phyloP scores from a whole-genome alignment of 2,329 filamentous ascomycete genomes.

The Aureobasidium sp. region DNA sequence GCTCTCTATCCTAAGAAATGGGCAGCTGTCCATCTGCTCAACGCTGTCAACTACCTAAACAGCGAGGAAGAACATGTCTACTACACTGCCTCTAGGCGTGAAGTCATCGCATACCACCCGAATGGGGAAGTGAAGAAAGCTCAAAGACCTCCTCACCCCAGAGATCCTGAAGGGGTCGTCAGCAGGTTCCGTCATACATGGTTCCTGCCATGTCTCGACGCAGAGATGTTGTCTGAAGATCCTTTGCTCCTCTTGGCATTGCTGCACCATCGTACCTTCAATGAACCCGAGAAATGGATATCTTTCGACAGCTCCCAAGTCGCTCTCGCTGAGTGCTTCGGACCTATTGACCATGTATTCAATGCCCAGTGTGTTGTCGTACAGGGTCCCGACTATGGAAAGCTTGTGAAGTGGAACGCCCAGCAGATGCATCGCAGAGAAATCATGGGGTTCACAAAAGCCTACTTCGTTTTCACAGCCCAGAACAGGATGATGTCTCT shows the following conservation, averaged over 20 bases:
- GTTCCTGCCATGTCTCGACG: slow-evolving; percentile 15
- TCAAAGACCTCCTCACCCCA: not conserved
- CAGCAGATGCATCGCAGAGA: slow-evolving; percentile 11
- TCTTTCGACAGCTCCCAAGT: slow-evolving; percentile 14
- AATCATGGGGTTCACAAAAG: slow-evolving; percentile 13
- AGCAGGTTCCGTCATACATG: not conserved
- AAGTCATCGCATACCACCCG: not conserved
- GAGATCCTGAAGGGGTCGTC: not conserved
- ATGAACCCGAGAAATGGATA: slow-evolving; percentile 11
- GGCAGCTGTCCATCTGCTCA: not conserved
- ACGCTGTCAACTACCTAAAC: not conserved
- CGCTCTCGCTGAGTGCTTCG: slow-evolving; percentile 9
- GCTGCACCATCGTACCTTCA: slow-evolving; percentile 13
- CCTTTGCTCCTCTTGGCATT: slow-evolving; percentile 11
- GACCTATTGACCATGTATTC: not conserved
- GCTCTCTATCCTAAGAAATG: not conserved
- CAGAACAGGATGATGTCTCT: not conserved
- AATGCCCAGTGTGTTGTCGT: slow-evolving; percentile 12
- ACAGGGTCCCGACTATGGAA: slow-evolving; percentile 8
- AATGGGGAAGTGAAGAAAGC: not conserved
- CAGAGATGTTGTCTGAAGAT: slow-evolving; percentile 11
- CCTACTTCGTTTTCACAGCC: not conserved
- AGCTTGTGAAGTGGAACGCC: slow-evolving; percentile 10
- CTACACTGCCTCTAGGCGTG: not conserved
- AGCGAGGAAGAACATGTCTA: not conserved